These are phyloP conservation scores for Chrysanthemum lavandulifolium DNA, from an alignment of 129 eudicot species.

Conservation along the genomic window DNA sequence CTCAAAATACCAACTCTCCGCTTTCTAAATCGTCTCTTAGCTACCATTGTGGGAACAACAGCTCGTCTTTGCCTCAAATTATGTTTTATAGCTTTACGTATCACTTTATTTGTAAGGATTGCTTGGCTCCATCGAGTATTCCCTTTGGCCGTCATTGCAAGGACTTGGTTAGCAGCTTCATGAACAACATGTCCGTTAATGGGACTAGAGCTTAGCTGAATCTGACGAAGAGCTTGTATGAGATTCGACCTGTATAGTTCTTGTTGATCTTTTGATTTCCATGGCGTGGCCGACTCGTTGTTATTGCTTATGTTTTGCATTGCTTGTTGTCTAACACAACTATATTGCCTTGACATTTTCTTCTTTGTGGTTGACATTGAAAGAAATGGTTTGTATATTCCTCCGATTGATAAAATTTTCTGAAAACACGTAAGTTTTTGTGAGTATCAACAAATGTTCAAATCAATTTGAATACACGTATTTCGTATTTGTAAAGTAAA, in stretches of 20 bases:
- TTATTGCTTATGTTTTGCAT: neutral
- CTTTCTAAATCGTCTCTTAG: constrained; percentile 22
- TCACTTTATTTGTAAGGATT: constrained; percentile 48
- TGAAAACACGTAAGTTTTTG: too few species aligned
- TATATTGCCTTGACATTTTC: constrained; percentile 19
- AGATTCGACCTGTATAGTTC: constrained; percentile 57
- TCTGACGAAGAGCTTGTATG: constrained; percentile 37
- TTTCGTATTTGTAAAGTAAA: too few species aligned
- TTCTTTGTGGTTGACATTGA: too few species aligned
- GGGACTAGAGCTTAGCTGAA: constrained; percentile 25
- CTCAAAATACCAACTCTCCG: constrained; percentile 18
- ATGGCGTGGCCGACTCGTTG: constrained; percentile 9
- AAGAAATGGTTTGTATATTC: too few species aligned
- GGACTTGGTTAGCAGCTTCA: constrained; percentile 62
- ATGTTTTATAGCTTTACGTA: constrained; percentile 29
- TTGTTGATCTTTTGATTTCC: constrained; percentile 48
- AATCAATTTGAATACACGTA: neutral
- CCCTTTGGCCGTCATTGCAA: constrained; percentile 66
- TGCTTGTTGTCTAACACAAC: neutral
- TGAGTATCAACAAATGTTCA: neutral
- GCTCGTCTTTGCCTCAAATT: constrained; percentile 37
- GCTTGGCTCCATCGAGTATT: constrained; percentile 76
- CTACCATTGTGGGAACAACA: constrained; percentile 5
- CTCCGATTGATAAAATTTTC: too few species aligned
- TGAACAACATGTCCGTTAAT: constrained; percentile 38